phyloP scores from a whole-genome alignment of 148 eudicot genomes.

The Vaccinium myrtillus region DNA sequence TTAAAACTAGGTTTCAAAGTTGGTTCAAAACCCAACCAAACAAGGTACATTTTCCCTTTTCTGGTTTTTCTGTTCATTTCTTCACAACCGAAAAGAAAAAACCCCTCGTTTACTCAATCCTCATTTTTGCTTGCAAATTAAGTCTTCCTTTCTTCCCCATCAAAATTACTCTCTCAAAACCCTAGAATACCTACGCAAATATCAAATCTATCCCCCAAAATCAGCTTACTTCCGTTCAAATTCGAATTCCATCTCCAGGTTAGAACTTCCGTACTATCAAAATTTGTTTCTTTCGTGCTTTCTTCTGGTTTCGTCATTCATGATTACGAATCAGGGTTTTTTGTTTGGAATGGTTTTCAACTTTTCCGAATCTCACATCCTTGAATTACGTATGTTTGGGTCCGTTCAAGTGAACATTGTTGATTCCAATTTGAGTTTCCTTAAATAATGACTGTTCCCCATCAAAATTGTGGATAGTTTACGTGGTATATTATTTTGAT shows the following conservation, averaged over 20 bases:
- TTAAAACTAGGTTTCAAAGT: too few relatives aligned
- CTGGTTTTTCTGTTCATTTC: too few relatives aligned
- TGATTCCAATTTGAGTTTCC: not conserved
- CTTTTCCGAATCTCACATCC: not conserved
- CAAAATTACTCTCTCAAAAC: not conserved
- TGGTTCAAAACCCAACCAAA: too few relatives aligned
- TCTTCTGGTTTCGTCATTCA: not conserved
- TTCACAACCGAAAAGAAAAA: not conserved
- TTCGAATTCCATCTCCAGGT: slow-evolving; percentile 7
- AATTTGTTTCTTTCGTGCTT: not conserved
- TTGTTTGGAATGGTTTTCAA: not conserved
- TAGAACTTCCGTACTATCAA: not conserved
- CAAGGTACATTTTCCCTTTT: too few relatives aligned
- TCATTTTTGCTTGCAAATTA: not conserved
- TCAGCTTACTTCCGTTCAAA: not conserved
- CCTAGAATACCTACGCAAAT: not conserved
- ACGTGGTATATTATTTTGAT: not conserved
- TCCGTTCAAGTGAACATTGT: not conserved
- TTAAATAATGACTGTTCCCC: not conserved
- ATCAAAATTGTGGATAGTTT: not conserved
- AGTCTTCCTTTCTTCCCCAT: not conserved
- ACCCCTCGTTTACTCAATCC: not conserved
- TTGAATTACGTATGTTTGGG: not conserved
- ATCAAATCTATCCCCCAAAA: not conserved
- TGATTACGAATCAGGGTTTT: not conserved